Evolutionary conservation across 2,329 filamentous ascomycete genomes (phyloP), one percentile per base, ranked within the genome.

Genomic region (Boeremia lycopersici): DNA sequence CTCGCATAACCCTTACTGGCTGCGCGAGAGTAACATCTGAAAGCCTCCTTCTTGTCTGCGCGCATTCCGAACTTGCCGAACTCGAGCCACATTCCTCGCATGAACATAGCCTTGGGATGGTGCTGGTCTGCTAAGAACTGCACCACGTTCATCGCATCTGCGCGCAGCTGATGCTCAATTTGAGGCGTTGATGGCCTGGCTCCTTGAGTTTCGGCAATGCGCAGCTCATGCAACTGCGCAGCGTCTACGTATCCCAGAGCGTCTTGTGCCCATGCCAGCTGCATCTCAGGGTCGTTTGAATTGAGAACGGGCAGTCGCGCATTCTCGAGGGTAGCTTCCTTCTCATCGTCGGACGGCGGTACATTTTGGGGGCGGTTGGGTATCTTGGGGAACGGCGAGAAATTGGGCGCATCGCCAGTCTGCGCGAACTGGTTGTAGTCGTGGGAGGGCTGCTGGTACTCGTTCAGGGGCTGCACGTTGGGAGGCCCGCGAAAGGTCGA

Each of bases 181-280:
- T 88, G 87, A 11, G 95, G 95, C 0, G 95, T 98, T 30, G 86
- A 81, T 6, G 91, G 84, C 42, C 93, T 84, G 33, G 84, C 79
- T 29, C 81, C 81, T 64, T 84, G 80, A 29, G 78, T 79, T 60
- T 82, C 76, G 17, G 82, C 78, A 48, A 93, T 84, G 53, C 91
- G 86, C 56, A 86, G 80, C 66, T 89, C 86, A 56, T 93, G 88
- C 65, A 96, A 88, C 69, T 88, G 84, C 43, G 90, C 85, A 53
- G 92, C 88, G 69, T 97, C 93, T 29, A 93, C 91, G 81, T 92
- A 97, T 48, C 88, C 86, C 55, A 99, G 82, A 39, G 92, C 89
- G 76, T 98, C 95, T 71, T 96, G 90, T 35, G 95, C 93, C 95
- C 95, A 99, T 57, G 91, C 91, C 68, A 99, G 84, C 79, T 99